A percentile compares a stretch with the other conserved stretches of the same genome.
Conservation (phyloP, 1,284 basidiomycete genomes). For the Erythrobasidium hasegawianum region DNA sequence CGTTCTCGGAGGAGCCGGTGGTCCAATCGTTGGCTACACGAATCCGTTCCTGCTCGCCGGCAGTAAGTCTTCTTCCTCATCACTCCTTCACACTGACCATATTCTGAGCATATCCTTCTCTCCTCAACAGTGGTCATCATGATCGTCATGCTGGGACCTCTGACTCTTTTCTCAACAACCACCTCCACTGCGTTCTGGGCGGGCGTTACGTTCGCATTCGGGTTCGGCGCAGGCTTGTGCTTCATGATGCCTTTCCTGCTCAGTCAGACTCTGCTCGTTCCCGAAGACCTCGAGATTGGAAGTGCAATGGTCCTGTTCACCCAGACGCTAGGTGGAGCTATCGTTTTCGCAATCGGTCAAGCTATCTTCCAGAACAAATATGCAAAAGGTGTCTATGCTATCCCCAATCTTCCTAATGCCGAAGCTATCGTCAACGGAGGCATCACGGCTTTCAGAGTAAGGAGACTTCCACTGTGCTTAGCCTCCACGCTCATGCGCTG, state of each 20-base stretch:
- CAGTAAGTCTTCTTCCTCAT: too few species aligned
- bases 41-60: too few species aligned
- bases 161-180: not conserved
- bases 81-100: too few species aligned
- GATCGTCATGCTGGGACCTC: not conserved
- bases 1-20: too few species aligned
- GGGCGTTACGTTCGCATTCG: not conserved
- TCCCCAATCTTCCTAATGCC: not conserved
- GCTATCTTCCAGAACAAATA: slow-evolving; percentile 1
- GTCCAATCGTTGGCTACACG: too few species aligned
- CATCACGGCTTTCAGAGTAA: too few species aligned
- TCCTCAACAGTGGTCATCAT: not conserved
- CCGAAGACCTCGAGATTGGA: not conserved
- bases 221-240: slow-evolving; percentile 1
- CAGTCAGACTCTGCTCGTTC: not conserved
- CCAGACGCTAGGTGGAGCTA: slow-evolving; percentile 2
- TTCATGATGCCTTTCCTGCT: slow-evolving; percentile 2
- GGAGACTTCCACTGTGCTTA: too few species aligned
- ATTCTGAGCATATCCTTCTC: not conserved
- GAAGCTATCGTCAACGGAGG: not conserved
- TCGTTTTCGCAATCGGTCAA: not conserved
- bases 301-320: not conserved
- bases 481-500: too few species aligned
- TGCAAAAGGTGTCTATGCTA: not conserved
- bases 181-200: slow-evolving; percentile 3